Evolutionary conservation across 148 eudicot genomes (phyloP).

Genomic region (Selenicereus undatus): DNA sequence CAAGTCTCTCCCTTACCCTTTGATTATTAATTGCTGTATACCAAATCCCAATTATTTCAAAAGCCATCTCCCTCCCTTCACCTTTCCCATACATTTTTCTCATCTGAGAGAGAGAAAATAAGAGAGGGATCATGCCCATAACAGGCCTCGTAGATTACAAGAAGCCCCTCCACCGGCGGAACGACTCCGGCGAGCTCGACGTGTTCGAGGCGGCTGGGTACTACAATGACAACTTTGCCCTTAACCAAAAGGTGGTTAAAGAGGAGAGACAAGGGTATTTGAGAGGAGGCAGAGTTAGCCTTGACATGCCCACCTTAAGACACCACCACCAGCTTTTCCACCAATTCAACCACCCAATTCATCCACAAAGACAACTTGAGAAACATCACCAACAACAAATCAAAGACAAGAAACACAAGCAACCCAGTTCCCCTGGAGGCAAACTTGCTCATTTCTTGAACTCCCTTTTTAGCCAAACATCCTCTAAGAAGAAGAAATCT

Average conservation of each 20-base stretch:
- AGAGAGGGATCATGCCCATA: slow-evolving; percentile 43
- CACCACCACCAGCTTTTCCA: slow-evolving; percentile 18
- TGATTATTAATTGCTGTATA: not conserved
- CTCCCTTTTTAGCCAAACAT: slow-evolving; percentile 62
- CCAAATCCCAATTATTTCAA: slow-evolving; percentile 35
- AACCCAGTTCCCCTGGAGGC: slow-evolving; percentile 93
- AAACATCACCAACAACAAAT: slow-evolving; percentile 11
- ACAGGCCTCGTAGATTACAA: slow-evolving; percentile 31
- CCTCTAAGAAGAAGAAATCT: slow-evolving; percentile 57
- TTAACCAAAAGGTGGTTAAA: slow-evolving; percentile 28
- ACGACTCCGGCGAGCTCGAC: slow-evolving; percentile 72
- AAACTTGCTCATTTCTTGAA: slow-evolving; percentile 70
- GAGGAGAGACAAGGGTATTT: slow-evolving; percentile 31
- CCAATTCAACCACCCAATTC: slow-evolving; percentile 11
- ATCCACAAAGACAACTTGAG: slow-evolving; percentile 20
- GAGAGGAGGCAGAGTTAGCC: slow-evolving; percentile 60
- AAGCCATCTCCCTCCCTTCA: slow-evolving; percentile 18
- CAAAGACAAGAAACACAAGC: slow-evolving; percentile 59
- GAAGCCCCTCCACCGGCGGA: slow-evolving; percentile 42
- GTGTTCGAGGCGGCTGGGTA: slow-evolving; percentile 79
- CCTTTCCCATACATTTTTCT: not conserved
- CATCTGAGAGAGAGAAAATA: not conserved
- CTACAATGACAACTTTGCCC: slow-evolving; percentile 38
- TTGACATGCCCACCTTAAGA: slow-evolving; percentile 49
- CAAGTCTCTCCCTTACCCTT: not conserved